A percentile compares a stretch with the other conserved stretches of the same genome.
phyloP scores from a whole-genome alignment of 2,329 filamentous ascomycete genomes.

The Nemania diffusa region DNA sequence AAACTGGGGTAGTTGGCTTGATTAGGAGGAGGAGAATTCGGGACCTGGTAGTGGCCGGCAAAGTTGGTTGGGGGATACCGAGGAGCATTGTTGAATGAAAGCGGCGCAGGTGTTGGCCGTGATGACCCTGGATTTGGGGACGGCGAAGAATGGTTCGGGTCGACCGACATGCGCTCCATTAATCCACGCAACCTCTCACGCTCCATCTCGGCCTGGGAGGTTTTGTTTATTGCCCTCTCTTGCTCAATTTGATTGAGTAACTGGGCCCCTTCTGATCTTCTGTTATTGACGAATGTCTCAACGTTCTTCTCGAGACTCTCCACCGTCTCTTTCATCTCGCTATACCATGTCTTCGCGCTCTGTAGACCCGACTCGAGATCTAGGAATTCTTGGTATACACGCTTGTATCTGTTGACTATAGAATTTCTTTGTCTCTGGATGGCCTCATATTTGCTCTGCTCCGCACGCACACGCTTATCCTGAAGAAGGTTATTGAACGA shows the following conservation, averaged over 20 bases:
- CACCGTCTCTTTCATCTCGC: conserved; percentile 94
- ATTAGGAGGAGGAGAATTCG: conserved; percentile 65
- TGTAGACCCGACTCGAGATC: conserved; percentile 87
- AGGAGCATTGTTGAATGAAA: conserved; percentile 58
- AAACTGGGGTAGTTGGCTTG: conserved; percentile 59
- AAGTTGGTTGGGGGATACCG: conserved; percentile 66
- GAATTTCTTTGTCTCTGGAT: conserved; percentile 84
- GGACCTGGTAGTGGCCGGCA: conserved; percentile 67
- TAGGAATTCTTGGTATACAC: conserved; percentile 90
- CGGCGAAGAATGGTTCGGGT: conserved; percentile 61
- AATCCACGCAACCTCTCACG: conserved; percentile 85
- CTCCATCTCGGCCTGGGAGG: conserved; percentile 78
- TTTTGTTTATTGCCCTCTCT: conserved; percentile 71
- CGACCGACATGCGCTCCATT: conserved; percentile 96
- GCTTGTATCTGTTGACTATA: conserved; percentile 88
- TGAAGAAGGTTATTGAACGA: conserved; percentile 89
- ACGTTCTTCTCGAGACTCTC: conserved; percentile 95
- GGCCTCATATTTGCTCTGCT: conserved; percentile 93
- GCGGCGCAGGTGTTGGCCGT: conserved; percentile 56
- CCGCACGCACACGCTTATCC: conserved; percentile 90
- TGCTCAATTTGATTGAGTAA: conserved; percentile 89
- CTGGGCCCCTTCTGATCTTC: conserved; percentile 88
- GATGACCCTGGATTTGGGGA: conserved; percentile 53
- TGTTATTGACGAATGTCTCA: conserved; percentile 95
- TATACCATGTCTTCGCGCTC: conserved; percentile 92